Conservation (phyloP, 768 basidiomycete species). For the Boletellus sp. region DNA sequence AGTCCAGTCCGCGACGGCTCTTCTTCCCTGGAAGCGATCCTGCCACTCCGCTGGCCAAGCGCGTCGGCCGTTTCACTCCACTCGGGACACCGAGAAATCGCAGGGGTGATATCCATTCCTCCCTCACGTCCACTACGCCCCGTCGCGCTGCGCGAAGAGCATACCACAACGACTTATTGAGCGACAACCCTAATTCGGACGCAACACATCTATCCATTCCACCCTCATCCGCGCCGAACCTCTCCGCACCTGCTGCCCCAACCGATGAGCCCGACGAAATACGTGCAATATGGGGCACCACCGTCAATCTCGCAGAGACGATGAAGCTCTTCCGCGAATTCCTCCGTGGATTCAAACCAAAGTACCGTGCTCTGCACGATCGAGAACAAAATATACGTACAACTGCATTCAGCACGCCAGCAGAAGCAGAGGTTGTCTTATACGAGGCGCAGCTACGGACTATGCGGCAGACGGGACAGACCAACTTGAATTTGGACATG, state of each 20-base stretch:
- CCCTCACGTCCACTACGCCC: conserved; percentile 33
- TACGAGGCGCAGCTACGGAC: conserved; percentile 81
- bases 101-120: conserved; percentile 27
- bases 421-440: conserved; percentile 61
- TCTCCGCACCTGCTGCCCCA: conserved; percentile 58
- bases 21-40: conserved; percentile 35
- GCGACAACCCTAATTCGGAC: conserved; percentile 51
- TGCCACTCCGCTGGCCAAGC: conserved; percentile 45
- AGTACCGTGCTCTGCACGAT: conserved; percentile 76
- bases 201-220: conserved; percentile 55
- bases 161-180: conserved; percentile 21
- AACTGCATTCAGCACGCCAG: conserved; percentile 50
- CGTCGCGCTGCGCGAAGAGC: conserved; percentile 17
- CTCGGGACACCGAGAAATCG: conserved; percentile 45
- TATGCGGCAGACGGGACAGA: conserved; percentile 90
- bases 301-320: conserved; percentile 85
- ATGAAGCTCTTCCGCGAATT: conserved; percentile 91
- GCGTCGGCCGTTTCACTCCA: conserved; percentile 23
- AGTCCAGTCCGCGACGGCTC: conserved; percentile 18
- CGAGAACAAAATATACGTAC: conserved; percentile 54
- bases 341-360: conserved; percentile 87
- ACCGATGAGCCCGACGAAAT: conserved; percentile 80
- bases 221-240: conserved; percentile 49
- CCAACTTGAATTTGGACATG: conserved; percentile 89
- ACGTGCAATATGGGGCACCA: conserved; percentile 96